Evolutionary conservation across 192 early-diverging fungal genomes (phyloP).

Genomic region (Coemansia sp.): DNA sequence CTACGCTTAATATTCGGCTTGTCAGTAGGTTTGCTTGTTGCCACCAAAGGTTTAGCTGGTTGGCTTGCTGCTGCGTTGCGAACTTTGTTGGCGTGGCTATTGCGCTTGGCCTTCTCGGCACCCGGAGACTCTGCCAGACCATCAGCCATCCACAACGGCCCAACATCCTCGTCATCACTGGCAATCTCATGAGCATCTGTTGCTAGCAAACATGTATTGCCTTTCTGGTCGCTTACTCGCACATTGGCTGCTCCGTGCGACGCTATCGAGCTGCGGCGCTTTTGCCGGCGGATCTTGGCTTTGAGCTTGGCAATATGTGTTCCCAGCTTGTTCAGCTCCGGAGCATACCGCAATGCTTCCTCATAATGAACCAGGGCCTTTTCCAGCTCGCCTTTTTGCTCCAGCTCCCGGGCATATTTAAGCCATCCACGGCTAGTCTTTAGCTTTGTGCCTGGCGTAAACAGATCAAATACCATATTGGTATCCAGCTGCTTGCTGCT

Average conservation of each 20-base stretch:
- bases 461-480: conserved; percentile 43
- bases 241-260: conserved; percentile 31
- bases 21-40: neutral
- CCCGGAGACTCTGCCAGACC: conserved; percentile 47
- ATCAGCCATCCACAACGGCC: conserved; percentile 40
- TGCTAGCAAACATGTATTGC: neutral
- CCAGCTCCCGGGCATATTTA: conserved; percentile 51
- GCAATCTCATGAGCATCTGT: neutral
- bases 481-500: conserved; percentile 26
- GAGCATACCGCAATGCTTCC: conserved; percentile 48
- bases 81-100: neutral
- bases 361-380: conserved; percentile 55
- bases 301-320: conserved; percentile 48
- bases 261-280: conserved; percentile 39
- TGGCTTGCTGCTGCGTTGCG: neutral
- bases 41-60: neutral
- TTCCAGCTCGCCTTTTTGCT: conserved; percentile 48
- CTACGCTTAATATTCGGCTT: conserved; percentile 15
- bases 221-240: conserved; percentile 8
- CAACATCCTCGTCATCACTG: conserved; percentile 25
- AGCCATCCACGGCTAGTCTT: conserved; percentile 57
- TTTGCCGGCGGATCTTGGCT: conserved; percentile 22
- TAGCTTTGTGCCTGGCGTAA: conserved; percentile 58
- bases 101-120: conserved; percentile 46
- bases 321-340: conserved; percentile 49